These are phyloP conservation scores for Hortaea sp. DNA, from an alignment of 2,329 filamentous ascomycete species.

Conservation along the genomic window DNA sequence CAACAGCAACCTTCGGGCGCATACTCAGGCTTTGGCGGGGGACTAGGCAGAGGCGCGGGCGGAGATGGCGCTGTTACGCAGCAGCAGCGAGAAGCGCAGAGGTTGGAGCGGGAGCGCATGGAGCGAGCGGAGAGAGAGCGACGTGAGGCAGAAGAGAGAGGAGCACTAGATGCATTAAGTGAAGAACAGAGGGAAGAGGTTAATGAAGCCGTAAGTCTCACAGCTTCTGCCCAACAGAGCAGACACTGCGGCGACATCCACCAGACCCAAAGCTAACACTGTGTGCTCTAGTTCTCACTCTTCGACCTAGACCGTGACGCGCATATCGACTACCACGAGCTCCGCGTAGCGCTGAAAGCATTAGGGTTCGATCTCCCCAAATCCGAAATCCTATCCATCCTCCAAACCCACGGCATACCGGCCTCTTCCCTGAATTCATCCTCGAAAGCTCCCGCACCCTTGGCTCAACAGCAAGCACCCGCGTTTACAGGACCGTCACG, in stretches of 20 bases:
- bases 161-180: constrained; percentile 49
- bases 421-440: constrained; percentile 31
- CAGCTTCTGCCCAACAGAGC: constrained; percentile 8
- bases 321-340: constrained; percentile 94
- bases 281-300: constrained; percentile 60
- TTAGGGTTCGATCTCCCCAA: constrained; percentile 89
- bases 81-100: constrained; percentile 32
- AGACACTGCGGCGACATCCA: not conserved
- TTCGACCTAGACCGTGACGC: constrained; percentile 96
- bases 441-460: constrained; percentile 35
- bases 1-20: constrained; percentile 15
- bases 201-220: constrained; percentile 68
- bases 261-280: not conserved
- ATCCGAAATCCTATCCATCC: constrained; percentile 67
- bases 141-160: constrained; percentile 33
- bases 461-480: constrained; percentile 9
- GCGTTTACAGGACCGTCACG: constrained; percentile 41
- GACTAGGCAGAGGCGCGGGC: constrained; percentile 19
- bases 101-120: constrained; percentile 31
- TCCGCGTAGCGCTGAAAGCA: constrained; percentile 91
- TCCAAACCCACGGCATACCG: constrained; percentile 70
- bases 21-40: constrained; percentile 3
- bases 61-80: constrained; percentile 22
- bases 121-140: constrained; percentile 34
- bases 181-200: constrained; percentile 92